These are phyloP conservation scores for Magnolia changhungtana DNA, from an alignment of 164 flowering plant species.

Conservation along the genomic window DNA sequence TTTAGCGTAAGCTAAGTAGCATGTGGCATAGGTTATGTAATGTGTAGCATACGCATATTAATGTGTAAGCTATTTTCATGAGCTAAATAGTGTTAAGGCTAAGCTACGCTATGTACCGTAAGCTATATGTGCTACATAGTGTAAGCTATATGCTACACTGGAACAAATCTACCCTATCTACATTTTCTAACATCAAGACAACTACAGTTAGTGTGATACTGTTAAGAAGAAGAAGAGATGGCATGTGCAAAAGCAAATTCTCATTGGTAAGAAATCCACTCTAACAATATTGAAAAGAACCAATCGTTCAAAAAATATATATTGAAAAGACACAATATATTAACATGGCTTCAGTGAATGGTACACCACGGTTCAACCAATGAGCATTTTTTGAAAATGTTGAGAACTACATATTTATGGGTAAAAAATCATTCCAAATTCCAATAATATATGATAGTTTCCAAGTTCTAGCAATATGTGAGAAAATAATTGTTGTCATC, in stretches of 20 bases:
- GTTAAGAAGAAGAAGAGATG: not conserved
- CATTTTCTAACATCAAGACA: not conserved
- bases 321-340: not conserved
- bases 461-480: not conserved
- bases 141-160: no score
- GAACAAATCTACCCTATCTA: not conserved
- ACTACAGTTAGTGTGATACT: not conserved
- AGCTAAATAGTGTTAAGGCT: no score
- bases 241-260: not conserved
- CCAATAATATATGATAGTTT: not conserved
- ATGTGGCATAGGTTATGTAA: no score
- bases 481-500: not conserved
- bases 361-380: not conserved
- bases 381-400: not conserved
- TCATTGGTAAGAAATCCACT: not conserved
- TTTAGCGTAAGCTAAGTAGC: no score
- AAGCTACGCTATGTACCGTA: no score
- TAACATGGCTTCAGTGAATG: not conserved
- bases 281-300: not conserved
- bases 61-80: no score
- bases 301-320: no score
- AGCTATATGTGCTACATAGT: no score
- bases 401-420: no score
- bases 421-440: not conserved
- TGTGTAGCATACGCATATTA: no score